These are phyloP conservation scores for Apiospora phragmitis DNA, from an alignment of 2,329 filamentous ascomycete species.

Conservation along the genomic window DNA sequence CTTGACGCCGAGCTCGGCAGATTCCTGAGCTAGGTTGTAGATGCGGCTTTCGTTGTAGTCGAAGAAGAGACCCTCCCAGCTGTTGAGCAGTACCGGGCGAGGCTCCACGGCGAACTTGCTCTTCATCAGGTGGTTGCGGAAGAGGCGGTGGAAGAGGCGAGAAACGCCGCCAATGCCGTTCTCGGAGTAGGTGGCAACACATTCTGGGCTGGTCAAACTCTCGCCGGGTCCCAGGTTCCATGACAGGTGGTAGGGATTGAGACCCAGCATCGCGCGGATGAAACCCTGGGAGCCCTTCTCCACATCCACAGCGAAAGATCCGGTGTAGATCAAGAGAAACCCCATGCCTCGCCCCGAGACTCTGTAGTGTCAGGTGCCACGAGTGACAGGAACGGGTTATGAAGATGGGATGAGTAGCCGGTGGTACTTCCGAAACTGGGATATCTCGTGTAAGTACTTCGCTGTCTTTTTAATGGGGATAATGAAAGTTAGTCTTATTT, in stretches of 20 bases:
- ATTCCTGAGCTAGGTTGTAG: constrained; percentile 54
- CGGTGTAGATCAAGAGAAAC: constrained; percentile 67
- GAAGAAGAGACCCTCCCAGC: constrained; percentile 65
- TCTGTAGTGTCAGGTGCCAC: constrained; percentile 59
- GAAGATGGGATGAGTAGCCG: constrained; percentile 63
- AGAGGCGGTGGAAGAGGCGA: constrained; percentile 60
- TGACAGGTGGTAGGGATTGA: constrained; percentile 62
- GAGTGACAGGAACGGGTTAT: constrained; percentile 65
- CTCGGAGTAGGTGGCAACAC: constrained; percentile 61
- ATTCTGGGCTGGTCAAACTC: constrained; percentile 61
- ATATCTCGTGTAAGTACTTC: constrained; percentile 24
- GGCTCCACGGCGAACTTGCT: constrained; percentile 53
- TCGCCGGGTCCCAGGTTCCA: constrained; percentile 57
- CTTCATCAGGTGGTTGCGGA: constrained; percentile 60
- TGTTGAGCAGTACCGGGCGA: constrained; percentile 61
- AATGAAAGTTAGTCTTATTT: no score
- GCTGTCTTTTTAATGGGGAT: not conserved
- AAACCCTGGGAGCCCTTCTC: constrained; percentile 64
- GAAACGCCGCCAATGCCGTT: constrained; percentile 63
- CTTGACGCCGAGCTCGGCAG: constrained; percentile 59
- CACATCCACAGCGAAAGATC: constrained; percentile 61
- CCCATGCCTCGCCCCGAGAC: constrained; percentile 61
- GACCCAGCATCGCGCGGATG: constrained; percentile 58
- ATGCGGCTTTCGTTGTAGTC: constrained; percentile 58
- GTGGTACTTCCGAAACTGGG: constrained; percentile 59